Evolutionary conservation across 1,139 yeast species (phyloP), one percentile per base, ranked within the genome.

Genomic region (Wickerhamomyces sp.): DNA sequence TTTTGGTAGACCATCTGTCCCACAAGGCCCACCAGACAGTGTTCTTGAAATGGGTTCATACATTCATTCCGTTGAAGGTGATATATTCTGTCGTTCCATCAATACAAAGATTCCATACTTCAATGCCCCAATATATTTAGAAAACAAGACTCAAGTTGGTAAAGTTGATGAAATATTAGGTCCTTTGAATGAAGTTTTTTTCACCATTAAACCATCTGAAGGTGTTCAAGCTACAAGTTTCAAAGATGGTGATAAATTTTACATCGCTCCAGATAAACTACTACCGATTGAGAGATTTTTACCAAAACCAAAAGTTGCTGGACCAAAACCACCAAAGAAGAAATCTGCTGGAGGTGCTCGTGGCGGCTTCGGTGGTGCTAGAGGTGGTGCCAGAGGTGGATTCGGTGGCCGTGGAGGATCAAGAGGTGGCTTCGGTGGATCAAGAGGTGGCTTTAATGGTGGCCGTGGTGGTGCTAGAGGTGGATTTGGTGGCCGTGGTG

Each of bases 111-210:
- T 93, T 49, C 99, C 99, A 53, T 93, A 91, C 64, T 93, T 93
- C 75, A 93, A 93, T 66, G 99, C 99, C 20, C 98, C 98, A 59
- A 89, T 93, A 57, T 93, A 83, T 62, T 75, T 91, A 51, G 97
- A 91, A 62, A 91, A 91, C 72, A 83, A 82, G 72, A 84, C 95
- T 21, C 93, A 85, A 58, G 80, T 93, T 37, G 99, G 99, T 54
- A 93, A 93, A 65, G 95, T 93, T 40, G 99, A 93, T 61, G 99
- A 93, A 70, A 91, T 93, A 48, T 72, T 93, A 53, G 99, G 99
- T 35, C 97, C 98, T 36, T 68, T 93, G 59, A 91, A 91, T 61
- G 98, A 93, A 64, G 97, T 91, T 15, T 89, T 75, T 61, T 93
- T 93, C 75, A 93, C 98, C 33, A 79, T 93, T 52, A 91, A 93